Evolutionary conservation across 371 early-diverging fungal genomes (phyloP).

Genomic region (Mucor mucedo): DNA sequence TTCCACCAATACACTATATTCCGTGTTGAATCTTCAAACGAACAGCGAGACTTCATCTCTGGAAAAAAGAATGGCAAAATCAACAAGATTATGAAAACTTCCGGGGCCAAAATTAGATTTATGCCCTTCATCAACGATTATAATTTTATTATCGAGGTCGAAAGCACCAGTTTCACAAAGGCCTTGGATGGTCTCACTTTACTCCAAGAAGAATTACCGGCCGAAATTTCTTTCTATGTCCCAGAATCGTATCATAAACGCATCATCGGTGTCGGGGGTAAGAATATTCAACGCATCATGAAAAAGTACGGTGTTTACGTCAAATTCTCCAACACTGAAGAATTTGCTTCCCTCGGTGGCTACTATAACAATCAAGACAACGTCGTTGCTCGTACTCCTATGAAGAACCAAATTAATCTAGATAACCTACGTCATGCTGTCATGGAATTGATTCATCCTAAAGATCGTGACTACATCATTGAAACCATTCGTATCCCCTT

Average conservation of each 20-base stretch:
- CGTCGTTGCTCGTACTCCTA: conserved; percentile 81
- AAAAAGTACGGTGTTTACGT: conserved; percentile 93
- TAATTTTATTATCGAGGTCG: conserved; percentile 75
- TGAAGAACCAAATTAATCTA: conserved; percentile 73
- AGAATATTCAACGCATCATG: conserved; percentile 92
- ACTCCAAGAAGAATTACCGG: conserved; percentile 81
- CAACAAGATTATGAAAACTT: conserved; percentile 78
- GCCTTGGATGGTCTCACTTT: conserved; percentile 68
- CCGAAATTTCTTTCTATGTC: conserved; percentile 82
- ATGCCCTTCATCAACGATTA: conserved; percentile 60
- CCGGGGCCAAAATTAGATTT: conserved; percentile 62
- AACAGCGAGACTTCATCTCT: conserved; percentile 84
- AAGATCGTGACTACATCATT: conserved; percentile 56
- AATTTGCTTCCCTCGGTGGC: conserved; percentile 72
- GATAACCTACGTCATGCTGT: conserved; percentile 68
- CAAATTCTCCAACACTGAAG: conserved; percentile 83
- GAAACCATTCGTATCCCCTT: conserved; percentile 50
- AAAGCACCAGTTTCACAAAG: conserved; percentile 49
- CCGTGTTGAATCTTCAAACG: conserved; percentile 68
- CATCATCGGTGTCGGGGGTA: conserved; percentile 93
- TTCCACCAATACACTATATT: conserved; percentile 46
- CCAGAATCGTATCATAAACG: conserved; percentile 88
- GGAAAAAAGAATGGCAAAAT: conserved; percentile 94
- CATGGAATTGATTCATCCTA: conserved; percentile 69
- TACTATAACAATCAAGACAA: conserved; percentile 79